A percentile compares a stretch with the other conserved stretches of the same genome.
These are phyloP conservation scores for Carex kokanica DNA, from an alignment of 176 grass and related monocot genomes.

Conservation along the genomic window DNA sequence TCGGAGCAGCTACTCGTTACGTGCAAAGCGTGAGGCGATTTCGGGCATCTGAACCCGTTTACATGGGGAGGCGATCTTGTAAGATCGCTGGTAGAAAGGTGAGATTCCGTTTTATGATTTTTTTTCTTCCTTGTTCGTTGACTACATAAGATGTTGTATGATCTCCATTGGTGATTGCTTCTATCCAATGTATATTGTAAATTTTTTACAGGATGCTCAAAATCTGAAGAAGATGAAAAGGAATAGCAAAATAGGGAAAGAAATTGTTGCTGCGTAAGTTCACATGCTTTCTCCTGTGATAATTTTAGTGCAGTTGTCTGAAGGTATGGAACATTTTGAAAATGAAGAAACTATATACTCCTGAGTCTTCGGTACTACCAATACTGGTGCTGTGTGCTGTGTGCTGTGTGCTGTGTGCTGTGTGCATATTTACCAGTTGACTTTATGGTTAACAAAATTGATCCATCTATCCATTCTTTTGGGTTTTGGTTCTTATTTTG, in stretches of 20 bases:
- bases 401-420: neutral
- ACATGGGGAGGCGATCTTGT: slow-evolving; percentile 91
- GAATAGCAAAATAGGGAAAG: slow-evolving; percentile 96
- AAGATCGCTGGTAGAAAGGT: slow-evolving; percentile 99
- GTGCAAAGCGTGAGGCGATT: slow-evolving; percentile 41
- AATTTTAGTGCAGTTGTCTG: neutral
- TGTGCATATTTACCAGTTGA: neutral
- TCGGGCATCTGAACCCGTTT: slow-evolving; percentile 65
- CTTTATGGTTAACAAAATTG: neutral
- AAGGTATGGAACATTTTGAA: neutral
- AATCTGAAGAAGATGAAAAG: slow-evolving; percentile 98
- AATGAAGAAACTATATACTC: neutral
- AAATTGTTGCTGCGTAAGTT: slow-evolving; percentile 86
- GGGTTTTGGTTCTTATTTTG: neutral
- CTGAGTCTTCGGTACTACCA: neutral
- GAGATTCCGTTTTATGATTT: neutral
- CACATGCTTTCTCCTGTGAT: neutral
- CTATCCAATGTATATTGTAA: slow-evolving; percentile 4
- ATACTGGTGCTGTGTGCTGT: neutral
- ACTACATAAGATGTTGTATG: slow-evolving; percentile 2
- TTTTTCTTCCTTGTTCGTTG: neutral
- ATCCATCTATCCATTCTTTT: neutral
- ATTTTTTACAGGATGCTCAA: slow-evolving; percentile 66
- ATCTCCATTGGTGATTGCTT: slow-evolving; percentile 7
- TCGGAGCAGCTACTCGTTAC: slow-evolving; percentile 6